A percentile compares a stretch with the other conserved stretches of the same genome.
Evolutionary conservation across 495 filamentous ascomycete species (phyloP).

Genomic region (Aspergillus bertholletiae): DNA sequence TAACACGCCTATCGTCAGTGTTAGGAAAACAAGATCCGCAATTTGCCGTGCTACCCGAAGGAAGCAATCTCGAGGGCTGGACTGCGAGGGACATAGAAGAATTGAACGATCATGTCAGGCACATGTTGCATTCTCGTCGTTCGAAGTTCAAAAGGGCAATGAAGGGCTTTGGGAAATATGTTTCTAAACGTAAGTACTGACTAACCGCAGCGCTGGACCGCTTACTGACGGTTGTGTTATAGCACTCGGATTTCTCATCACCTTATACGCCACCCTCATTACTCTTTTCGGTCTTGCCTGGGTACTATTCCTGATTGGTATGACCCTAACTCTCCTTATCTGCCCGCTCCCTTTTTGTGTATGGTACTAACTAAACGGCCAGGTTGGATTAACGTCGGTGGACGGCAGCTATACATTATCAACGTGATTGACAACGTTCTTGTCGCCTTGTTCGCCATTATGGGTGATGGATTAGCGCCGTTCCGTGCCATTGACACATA

Average conservation of each 20-base stretch:
- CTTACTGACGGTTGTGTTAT: constrained; percentile 8
- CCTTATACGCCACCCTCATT: constrained; percentile 74
- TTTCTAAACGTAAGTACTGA: constrained; percentile 53
- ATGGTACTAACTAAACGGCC: not conserved
- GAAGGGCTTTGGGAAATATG: constrained; percentile 73
- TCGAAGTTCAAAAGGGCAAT: constrained; percentile 71
- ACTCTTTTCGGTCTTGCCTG: constrained; percentile 78
- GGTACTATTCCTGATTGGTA: constrained; percentile 78
- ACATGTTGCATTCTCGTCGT: constrained; percentile 74
- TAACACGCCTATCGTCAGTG: constrained; percentile 32
- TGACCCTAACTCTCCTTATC: not conserved
- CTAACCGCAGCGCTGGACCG: not conserved
- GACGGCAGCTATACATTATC: constrained; percentile 62
- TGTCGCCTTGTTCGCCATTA: constrained; percentile 72
- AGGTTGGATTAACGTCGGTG: constrained; percentile 80
- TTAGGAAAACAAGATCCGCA: constrained; percentile 26
- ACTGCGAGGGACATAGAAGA: constrained; percentile 62
- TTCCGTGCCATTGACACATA: constrained; percentile 78
- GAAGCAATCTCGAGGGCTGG: constrained; percentile 65
- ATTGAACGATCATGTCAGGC: constrained; percentile 76
- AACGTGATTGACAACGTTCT: constrained; percentile 75
- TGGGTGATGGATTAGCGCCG: constrained; percentile 73
- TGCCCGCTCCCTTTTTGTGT: not conserved
- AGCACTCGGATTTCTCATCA: constrained; percentile 72
- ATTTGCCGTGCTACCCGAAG: constrained; percentile 49